phyloP scores from a whole-genome alignment of 2,329 filamentous ascomycete species.

The Dactylellina drechsleri region DNA sequence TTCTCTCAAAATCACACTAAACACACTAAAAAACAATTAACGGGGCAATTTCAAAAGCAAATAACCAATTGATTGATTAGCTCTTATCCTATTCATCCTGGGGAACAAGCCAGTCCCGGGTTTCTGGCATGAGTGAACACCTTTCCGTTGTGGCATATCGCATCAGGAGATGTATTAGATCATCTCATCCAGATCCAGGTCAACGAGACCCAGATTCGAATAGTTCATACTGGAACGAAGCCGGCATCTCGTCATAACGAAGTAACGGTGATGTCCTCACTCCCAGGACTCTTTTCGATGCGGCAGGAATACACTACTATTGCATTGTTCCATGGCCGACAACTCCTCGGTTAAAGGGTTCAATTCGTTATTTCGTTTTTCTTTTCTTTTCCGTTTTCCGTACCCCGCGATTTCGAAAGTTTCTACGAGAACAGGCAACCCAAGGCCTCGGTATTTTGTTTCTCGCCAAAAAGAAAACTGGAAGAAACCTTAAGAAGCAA shows the following conservation, averaged over 20 bases:
- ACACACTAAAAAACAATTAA: neutral
- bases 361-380: neutral
- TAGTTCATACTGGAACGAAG: neutral
- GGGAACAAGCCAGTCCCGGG: conserved; percentile 18
- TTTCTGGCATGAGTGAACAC: conserved; percentile 53
- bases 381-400: conserved; percentile 4
- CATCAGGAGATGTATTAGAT: conserved; percentile 26
- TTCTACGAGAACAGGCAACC: conserved; percentile 31
- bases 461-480: conserved; percentile 44
- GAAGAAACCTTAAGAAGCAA: conserved; percentile 2
- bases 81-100: conserved; percentile 6
- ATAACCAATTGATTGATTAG: neutral
- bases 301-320: conserved; percentile 16
- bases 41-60: conserved; percentile 29
- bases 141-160: conserved; percentile 51
- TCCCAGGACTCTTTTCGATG: neutral
- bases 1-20: neutral
- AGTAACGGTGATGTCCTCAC: conserved; percentile 25
- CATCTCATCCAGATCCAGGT: conserved; percentile 29
- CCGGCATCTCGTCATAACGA: conserved; percentile 31
- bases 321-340: conserved; percentile 1
- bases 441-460: conserved; percentile 50
- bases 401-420: conserved; percentile 46
- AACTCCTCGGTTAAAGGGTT: conserved; percentile 8
- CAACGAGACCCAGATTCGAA: neutral